phyloP scores from a whole-genome alignment of 352 stramenopile species.

The Globisporangium iwayamae region DNA sequence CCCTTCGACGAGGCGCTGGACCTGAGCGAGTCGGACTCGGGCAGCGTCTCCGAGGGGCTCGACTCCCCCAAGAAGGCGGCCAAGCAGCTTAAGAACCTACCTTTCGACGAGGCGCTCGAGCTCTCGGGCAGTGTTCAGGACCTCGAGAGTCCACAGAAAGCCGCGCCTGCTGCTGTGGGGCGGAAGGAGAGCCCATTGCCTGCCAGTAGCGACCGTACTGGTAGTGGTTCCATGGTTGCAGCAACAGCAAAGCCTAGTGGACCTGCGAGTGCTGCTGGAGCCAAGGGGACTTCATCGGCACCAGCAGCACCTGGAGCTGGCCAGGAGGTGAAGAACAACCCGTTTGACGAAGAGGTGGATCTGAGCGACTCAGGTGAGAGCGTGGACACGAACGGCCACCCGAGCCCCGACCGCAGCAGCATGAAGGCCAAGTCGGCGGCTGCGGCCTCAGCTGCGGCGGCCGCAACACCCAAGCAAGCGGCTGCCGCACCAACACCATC shows the following conservation, averaged over 20 bases:
- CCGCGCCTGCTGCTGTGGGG: neutral
- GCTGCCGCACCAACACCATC: constrained; percentile 4
- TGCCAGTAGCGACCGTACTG: neutral
- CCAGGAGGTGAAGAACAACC: constrained; percentile 75
- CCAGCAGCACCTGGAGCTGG: constrained; percentile 14
- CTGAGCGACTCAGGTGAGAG: constrained; percentile 84
- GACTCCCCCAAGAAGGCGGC: constrained; percentile 62
- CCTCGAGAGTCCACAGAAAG: constrained; percentile 56
- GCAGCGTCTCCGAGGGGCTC: constrained; percentile 37
- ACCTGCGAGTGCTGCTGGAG: neutral
- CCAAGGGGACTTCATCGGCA: constrained; percentile 14
- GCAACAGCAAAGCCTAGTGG: constrained; percentile 4
- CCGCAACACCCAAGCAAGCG: constrained; percentile 10
- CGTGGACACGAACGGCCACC: constrained; percentile 75
- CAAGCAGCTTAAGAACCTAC: constrained; percentile 69
- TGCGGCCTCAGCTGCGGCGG: neutral
- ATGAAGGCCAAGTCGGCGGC: constrained; percentile 32
- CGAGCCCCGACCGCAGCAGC: constrained; percentile 48
- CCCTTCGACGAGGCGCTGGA: constrained; percentile 87
- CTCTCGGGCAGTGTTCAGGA: constrained; percentile 78
- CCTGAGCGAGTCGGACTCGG: constrained; percentile 75
- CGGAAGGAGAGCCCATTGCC: constrained; percentile 5
- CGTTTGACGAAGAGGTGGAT: constrained; percentile 86
- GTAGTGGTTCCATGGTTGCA: constrained; percentile 1
- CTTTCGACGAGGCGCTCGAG: constrained; percentile 81